Base-by-base conservation (phyloP, 1,284 basidiomycete genomes). In the Bondarzewia mesenterica region DNA sequence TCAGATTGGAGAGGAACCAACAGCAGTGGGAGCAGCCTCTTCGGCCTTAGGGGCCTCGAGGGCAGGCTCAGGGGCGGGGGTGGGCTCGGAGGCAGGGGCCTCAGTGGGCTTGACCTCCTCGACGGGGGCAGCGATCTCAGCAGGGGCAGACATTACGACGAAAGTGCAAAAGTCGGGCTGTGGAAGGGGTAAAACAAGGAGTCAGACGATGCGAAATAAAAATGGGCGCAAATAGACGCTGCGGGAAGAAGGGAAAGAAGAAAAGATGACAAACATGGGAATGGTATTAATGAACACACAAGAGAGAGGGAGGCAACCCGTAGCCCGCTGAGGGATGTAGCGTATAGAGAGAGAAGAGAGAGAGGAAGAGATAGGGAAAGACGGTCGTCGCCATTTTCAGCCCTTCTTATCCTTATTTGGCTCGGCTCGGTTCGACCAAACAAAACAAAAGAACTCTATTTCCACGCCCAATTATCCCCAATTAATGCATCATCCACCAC, bases 101-200 rank as follows among this genome's bases (percentile, higher is more conserved):
- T 81, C 80, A 51, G 58, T 61, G 57, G 67, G 64, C 67, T 75
- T 76, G 47, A 70, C 69, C 63, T 82, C 81, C 67, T 80, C 78
- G 54, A 62, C 66, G 56, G 66, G 62, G 53, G 58, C 61, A 47
- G 60, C 56, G 54, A 69, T 67, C 65, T 80, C 82, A 60, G 78
- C 57, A 52, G 58, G 63, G 63, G 83, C 77, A 74, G 88, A 89
- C 85, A 89, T 89, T 85, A 88, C 78, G 69, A 72, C 71, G 74
- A 63, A 68, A 32, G 29, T n/a, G 29, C 66, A 70, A 68, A 69
- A 71, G 70, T 70, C 71, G 72, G 74, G 75, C 72, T 78, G 61
- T 5, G 27, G 54, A 50, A n/a, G n/a, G n/a, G n/a, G n/a, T n/a
- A 40, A 47, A 49, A 58, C 53, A 51, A 44, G 50, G 37, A 47